Conservation (phyloP, 1,139 yeast genomes). For the Magnusiomyces paraingens region DNA sequence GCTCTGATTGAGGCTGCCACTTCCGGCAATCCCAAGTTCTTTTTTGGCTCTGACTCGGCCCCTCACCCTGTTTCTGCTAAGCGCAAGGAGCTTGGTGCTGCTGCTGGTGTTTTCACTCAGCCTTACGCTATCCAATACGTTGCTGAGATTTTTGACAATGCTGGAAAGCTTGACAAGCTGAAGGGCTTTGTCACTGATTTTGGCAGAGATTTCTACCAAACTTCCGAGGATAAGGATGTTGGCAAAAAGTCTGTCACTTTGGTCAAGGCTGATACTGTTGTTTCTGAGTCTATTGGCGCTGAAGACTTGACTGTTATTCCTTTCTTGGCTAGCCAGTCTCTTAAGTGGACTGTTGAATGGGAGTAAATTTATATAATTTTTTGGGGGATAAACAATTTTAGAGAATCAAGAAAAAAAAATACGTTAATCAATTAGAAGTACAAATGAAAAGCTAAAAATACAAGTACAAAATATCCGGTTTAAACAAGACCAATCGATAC, state of each 20-base stretch:
- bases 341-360: constrained; percentile 81
- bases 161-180: constrained; percentile 56
- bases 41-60: constrained; percentile 96
- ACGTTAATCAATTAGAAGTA: neutral
- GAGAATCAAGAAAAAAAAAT: constrained; percentile 4
- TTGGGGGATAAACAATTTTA: neutral
- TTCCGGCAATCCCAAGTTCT: constrained; percentile 86
- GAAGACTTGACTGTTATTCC: constrained; percentile 67
- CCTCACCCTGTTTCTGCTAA: constrained; percentile 86
- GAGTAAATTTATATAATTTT: constrained; percentile 3
- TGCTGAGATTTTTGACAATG: constrained; percentile 76
- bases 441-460: neutral
- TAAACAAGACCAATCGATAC: constrained; percentile 42
- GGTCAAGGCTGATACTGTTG: constrained; percentile 42
- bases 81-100: constrained; percentile 72
- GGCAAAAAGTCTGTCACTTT: constrained; percentile 29
- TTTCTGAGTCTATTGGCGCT: constrained; percentile 50
- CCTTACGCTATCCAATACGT: constrained; percentile 73
- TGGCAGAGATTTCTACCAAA: constrained; percentile 64
- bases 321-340: constrained; percentile 74
- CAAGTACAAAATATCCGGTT: neutral
- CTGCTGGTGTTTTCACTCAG: constrained; percentile 97
- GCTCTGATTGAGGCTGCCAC: constrained; percentile 85
- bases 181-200: constrained; percentile 67
- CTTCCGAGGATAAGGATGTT: constrained; percentile 30